Evolutionary conservation across 306 rosid species (phyloP).

Genomic region (Nissolia schottii): DNA sequence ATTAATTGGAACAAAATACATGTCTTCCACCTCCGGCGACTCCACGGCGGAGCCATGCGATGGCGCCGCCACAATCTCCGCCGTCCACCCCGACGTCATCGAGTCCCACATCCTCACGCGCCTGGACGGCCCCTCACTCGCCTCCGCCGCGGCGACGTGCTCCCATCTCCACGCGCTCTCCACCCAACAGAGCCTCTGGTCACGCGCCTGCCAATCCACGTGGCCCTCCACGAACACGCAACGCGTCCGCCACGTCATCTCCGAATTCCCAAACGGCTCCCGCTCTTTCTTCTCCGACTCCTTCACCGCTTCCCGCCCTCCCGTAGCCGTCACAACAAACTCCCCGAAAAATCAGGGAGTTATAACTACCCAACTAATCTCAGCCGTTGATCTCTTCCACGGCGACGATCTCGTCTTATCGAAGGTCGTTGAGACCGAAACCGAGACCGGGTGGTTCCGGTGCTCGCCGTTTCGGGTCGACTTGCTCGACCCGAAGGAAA

Average conservation of each 20-base stretch:
- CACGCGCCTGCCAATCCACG: constrained; percentile 46
- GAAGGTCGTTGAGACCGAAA: constrained; percentile 65
- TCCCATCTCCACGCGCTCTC: constrained; percentile 46
- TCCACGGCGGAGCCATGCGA: neutral
- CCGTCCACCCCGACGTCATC: constrained; percentile 54
- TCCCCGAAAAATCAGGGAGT: neutral
- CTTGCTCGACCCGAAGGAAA: constrained; percentile 57
- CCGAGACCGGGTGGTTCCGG: constrained; percentile 61
- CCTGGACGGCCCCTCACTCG: constrained; percentile 61
- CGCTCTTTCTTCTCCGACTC: constrained; percentile 68
- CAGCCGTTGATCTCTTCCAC: constrained; percentile 64
- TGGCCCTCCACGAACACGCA: constrained; percentile 71
- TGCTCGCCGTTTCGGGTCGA: constrained; percentile 74
- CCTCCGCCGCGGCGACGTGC: constrained; percentile 50
- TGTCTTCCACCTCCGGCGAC: neutral
- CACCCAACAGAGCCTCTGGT: constrained; percentile 44
- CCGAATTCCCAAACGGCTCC: constrained; percentile 41
- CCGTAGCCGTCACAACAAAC: neutral
- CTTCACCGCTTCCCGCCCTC: constrained; percentile 31
- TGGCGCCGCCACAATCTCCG: constrained; percentile 35
- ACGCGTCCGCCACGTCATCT: constrained; percentile 43
- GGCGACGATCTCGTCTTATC: constrained; percentile 32
- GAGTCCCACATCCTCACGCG: constrained; percentile 62
- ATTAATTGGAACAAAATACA: too few relatives aligned
- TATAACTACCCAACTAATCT: constrained; percentile 35